Evolutionary conservation across 2,329 filamentous ascomycete genomes (phyloP).

Genomic region (Alternaria incomplexa): DNA sequence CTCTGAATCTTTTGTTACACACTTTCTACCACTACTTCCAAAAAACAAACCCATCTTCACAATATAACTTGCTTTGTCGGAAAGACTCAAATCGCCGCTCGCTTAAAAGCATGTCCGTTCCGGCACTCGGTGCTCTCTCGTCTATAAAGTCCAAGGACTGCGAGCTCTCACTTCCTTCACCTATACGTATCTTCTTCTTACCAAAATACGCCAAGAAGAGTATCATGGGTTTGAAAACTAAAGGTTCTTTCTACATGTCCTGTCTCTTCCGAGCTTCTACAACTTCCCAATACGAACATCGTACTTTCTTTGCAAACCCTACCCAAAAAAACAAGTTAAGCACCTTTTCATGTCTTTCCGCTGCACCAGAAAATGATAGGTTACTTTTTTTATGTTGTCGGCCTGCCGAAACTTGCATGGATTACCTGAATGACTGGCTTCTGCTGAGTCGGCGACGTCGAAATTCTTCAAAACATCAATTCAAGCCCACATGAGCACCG

Average conservation of each 20-base stretch:
- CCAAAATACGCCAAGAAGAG: too few species aligned
- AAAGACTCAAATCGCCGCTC: too few species aligned
- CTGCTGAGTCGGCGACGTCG: not conserved
- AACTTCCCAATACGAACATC: not conserved
- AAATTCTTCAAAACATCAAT: not conserved
- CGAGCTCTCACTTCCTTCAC: not conserved
- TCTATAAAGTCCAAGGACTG: not conserved
- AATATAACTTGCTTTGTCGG: too few species aligned
- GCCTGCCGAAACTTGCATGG: not conserved
- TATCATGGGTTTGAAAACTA: too few species aligned
- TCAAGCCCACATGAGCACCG: not conserved
- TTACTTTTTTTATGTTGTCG: not conserved
- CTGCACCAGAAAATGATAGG: rapidly evolving
- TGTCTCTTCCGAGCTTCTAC: not conserved
- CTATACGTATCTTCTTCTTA: not conserved
- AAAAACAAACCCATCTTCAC: too few species aligned
- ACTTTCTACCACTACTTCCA: too few species aligned
- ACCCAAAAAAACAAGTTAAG: not conserved
- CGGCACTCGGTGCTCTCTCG: not conserved
- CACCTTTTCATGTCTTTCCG: not conserved
- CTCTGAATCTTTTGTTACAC: too few species aligned
- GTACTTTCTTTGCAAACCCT: not conserved
- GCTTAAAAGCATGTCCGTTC: not conserved
- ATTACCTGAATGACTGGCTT: rapidly evolving
- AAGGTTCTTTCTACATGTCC: not conserved